phyloP scores from a whole-genome alignment of 495 filamentous ascomycete genomes.

The Ascodesmis nigricans region DNA sequence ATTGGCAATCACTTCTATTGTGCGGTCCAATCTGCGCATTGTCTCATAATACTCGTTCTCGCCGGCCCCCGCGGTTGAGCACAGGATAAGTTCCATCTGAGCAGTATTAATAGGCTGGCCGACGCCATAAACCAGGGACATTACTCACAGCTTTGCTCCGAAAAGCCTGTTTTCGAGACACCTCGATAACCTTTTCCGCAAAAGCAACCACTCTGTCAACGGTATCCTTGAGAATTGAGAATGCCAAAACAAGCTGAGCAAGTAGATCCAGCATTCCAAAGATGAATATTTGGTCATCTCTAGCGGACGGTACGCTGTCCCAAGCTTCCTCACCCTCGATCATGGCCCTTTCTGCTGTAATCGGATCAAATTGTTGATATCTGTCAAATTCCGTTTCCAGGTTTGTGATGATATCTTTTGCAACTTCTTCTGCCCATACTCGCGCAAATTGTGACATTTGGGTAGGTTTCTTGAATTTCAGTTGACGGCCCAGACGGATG shows the following conservation, averaged over 20 bases:
- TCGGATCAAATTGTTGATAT: conserved; percentile 5
- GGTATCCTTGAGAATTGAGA: conserved; percentile 13
- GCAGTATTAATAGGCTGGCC: not conserved
- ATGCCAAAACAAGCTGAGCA: conserved; percentile 15
- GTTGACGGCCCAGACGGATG: conserved; percentile 20
- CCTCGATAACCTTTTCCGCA: conserved; percentile 16
- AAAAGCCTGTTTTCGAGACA: conserved; percentile 14
- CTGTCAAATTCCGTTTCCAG: conserved; percentile 11
- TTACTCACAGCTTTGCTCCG: conserved; percentile 19
- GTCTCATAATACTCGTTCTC: conserved; percentile 17
- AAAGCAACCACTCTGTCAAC: conserved; percentile 11
- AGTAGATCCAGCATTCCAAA: conserved; percentile 19
- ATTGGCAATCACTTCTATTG: conserved; percentile 14
- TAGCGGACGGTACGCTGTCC: conserved; percentile 2
- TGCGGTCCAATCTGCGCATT: conserved; percentile 18
- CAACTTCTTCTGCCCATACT: conserved; percentile 12
- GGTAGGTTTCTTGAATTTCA: conserved; percentile 10
- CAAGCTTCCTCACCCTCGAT: not conserved
- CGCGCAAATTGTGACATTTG: conserved; percentile 14
- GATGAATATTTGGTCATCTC: conserved; percentile 17
- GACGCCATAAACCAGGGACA: not conserved
- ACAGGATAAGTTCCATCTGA: conserved; percentile 22
- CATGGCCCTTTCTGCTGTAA: not conserved
- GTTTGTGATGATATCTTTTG: conserved; percentile 16
- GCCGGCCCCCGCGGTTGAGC: conserved; percentile 11